These are phyloP conservation scores for Colletotrichum chlorophyti DNA, from an alignment of 2,329 filamentous ascomycete species.

Conservation along the genomic window DNA sequence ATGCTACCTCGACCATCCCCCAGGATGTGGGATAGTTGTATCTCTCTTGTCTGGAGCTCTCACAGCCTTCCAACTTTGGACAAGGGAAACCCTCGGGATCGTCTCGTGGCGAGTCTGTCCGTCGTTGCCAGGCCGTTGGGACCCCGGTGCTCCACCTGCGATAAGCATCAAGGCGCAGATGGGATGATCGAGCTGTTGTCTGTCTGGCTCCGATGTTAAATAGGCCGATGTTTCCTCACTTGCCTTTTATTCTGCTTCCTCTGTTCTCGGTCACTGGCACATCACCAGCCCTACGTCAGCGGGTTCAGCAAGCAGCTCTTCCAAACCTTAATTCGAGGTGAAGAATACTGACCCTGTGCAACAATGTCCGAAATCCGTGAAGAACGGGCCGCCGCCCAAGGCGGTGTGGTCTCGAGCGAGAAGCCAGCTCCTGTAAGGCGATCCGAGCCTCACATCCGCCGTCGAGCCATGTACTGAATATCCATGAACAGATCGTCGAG, in stretches of 20 bases:
- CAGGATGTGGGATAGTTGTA: neutral
- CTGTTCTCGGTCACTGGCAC: conserved; percentile 26
- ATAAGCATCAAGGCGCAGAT: conserved; percentile 13
- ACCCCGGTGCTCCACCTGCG: conserved; percentile 4
- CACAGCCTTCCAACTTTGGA: neutral
- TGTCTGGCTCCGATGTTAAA: conserved; percentile 18
- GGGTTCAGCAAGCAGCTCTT: conserved; percentile 16
- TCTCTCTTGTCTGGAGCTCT: neutral
- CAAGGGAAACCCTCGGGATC: conserved; percentile 9
- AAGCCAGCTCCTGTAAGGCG: conserved; percentile 15
- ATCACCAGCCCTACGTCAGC: conserved; percentile 18
- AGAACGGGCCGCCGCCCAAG: conserved; percentile 9
- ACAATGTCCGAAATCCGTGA: conserved; percentile 25
- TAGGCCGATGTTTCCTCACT: conserved; percentile 9
- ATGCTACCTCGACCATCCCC: conserved; percentile 11
- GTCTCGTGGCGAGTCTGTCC: conserved; percentile 17
- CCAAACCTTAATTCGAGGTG: conserved; percentile 9
- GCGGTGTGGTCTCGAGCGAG: conserved; percentile 20
- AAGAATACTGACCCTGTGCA: conserved; percentile 21
- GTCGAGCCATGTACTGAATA: neutral
- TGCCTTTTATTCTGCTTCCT: neutral
- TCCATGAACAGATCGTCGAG: conserved; percentile 7
- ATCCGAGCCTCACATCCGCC: neutral
- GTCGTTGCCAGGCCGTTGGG: conserved; percentile 19
- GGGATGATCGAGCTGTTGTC: neutral